Percentiles rank a stretch among this genome's conserved stretches.
Evolutionary conservation across 73 alveolate species (phyloP).

Genomic region (Tetrahymena elliotti): DNA sequence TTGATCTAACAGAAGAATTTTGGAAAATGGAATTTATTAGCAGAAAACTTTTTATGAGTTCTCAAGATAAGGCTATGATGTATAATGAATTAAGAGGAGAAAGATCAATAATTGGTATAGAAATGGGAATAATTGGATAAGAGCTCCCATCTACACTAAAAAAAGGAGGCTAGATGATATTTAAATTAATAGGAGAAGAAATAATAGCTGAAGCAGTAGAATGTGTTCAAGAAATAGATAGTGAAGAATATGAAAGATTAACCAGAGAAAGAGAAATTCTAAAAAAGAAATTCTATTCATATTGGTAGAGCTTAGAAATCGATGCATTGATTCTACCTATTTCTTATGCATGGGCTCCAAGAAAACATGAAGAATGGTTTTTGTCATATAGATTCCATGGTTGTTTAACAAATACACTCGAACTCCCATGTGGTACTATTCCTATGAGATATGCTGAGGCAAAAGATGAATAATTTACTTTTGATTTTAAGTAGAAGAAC

Average conservation of each 20-base stretch:
- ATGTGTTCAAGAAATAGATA: not conserved
- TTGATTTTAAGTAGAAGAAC: not conserved
- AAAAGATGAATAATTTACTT: not conserved
- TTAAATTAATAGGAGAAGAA: not conserved
- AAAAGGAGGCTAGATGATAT: not conserved
- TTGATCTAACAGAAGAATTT: not conserved
- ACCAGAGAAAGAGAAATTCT: not conserved
- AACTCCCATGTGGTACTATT: not conserved
- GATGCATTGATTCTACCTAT: not conserved
- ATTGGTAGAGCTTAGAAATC: not conserved
- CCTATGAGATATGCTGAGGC: not conserved
- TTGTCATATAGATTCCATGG: not conserved
- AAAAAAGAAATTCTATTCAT: not conserved
- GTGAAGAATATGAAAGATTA: not conserved
- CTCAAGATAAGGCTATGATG: not conserved
- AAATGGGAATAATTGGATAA: not conserved
- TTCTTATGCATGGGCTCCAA: not conserved
- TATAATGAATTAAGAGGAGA: not conserved
- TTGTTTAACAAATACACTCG: not conserved
- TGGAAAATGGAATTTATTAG: not conserved
- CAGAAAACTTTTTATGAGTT: not conserved
- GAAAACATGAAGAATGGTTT: not conserved
- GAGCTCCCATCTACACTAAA: not conserved
- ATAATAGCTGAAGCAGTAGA: not conserved
- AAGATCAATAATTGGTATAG: not conserved